Conservation (phyloP, 2,329 filamentous ascomycete species). For the Helotiales sp. region DNA sequence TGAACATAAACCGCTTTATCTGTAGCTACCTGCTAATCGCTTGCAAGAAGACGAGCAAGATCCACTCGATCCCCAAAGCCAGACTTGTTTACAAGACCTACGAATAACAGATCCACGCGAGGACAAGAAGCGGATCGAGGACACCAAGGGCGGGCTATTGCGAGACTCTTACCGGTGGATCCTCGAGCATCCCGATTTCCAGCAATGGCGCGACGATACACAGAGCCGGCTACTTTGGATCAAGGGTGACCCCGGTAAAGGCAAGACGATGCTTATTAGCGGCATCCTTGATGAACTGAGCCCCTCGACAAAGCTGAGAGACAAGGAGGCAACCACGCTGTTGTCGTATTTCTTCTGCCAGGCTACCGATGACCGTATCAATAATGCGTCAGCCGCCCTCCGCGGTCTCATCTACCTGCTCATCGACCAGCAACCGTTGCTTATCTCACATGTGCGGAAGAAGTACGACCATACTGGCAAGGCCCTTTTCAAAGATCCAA, state of each 20-base stretch:
- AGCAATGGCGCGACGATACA: conserved; percentile 4
- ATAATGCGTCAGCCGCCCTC: conserved; percentile 42
- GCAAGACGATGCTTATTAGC: conserved; percentile 16
- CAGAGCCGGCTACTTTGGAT: conserved; percentile 11
- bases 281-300: conserved; percentile 19
- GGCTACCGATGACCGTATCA: conserved; percentile 38
- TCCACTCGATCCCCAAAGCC: too few species aligned
- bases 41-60: too few species aligned
- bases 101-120: too few species aligned
- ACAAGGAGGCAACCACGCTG: background rate
- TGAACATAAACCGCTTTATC: too few species aligned
- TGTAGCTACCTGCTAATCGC: too few species aligned
- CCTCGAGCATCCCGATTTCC: conserved; percentile 2
- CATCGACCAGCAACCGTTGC: conserved; percentile 34
- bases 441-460: conserved; percentile 38
- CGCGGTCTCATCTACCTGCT: conserved; percentile 46
- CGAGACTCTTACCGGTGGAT: conserved; percentile 5
- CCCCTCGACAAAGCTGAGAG: background rate
- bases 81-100: too few species aligned
- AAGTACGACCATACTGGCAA: conserved; percentile 38
- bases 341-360: conserved; percentile 46
- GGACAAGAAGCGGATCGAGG: background rate
- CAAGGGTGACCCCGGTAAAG: too few species aligned
- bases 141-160: background rate
- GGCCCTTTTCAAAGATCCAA: conserved; percentile 40